Evolutionary conservation across 768 basidiomycete species (phyloP).

Genomic region (Tylopilus plumbeoviolaceoides): DNA sequence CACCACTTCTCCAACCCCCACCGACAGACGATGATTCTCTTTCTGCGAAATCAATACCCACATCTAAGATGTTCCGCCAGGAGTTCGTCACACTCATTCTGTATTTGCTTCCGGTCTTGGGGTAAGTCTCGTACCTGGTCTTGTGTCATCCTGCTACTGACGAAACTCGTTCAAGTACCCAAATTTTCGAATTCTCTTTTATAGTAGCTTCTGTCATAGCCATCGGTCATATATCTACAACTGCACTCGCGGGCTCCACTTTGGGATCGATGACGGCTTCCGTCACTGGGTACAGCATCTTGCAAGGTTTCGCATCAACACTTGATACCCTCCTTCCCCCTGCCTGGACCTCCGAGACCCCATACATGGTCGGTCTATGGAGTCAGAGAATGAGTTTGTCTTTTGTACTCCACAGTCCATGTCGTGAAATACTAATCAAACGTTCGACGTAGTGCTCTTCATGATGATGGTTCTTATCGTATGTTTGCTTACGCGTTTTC

Average conservation of each 20-base stretch:
- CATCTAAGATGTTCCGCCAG: conserved; percentile 44
- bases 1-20: conserved; percentile 47
- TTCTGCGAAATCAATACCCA: conserved; percentile 16
- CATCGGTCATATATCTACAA: conserved; percentile 88
- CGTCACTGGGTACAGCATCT: conserved; percentile 54
- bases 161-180: conserved; percentile 46
- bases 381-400: conserved; percentile 78
- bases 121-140: conserved; percentile 40
- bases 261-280: conserved; percentile 71
- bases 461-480: conserved; percentile 58
- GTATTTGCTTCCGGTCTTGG: conserved; percentile 56
- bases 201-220: conserved; percentile 79
- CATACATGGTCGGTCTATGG: conserved; percentile 86
- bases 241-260: conserved; percentile 80
- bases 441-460: conserved; percentile 48
- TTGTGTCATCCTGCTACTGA: background rate
- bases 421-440: conserved; percentile 3
- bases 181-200: conserved; percentile 82
- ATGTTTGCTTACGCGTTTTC: conserved; percentile 23
- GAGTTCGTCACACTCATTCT: conserved; percentile 55
- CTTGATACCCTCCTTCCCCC: conserved; percentile 93
- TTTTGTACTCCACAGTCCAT: background rate
- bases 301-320: conserved; percentile 78
- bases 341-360: conserved; percentile 89
- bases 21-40: conserved; percentile 28